These are phyloP conservation scores for Ustilago lituana DNA, from an alignment of 1,284 basidiomycete genomes.

Conservation along the genomic window DNA sequence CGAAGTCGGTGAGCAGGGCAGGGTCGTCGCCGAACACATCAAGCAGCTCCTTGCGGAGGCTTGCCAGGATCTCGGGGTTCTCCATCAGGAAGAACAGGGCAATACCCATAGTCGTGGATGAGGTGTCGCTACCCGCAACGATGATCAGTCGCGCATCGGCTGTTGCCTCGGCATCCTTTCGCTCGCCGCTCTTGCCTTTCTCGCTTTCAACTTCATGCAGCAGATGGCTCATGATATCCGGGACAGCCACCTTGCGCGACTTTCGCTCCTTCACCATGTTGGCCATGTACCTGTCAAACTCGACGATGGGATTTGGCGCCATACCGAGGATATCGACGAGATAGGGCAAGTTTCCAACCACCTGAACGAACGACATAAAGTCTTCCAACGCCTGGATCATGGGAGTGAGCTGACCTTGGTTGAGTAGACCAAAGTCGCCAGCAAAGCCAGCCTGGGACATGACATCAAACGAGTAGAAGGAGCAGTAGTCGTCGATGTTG, in stretches of 20 bases:
- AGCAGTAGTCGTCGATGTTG: constrained; percentile 37
- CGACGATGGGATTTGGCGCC: constrained; percentile 38
- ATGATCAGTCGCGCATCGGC: constrained; percentile 42
- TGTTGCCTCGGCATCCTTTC: constrained; percentile 12
- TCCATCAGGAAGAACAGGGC: constrained; percentile 33
- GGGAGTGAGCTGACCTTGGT: constrained; percentile 26
- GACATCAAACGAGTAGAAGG: constrained; percentile 43
- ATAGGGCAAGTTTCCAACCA: constrained; percentile 43
- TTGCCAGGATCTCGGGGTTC: constrained; percentile 10
- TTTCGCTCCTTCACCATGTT: constrained; percentile 29
- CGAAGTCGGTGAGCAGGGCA: constrained; percentile 22
- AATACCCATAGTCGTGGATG: constrained; percentile 34
- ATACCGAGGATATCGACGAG: constrained; percentile 24
- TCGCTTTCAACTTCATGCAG: constrained; percentile 11
- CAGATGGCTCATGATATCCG: constrained; percentile 37
- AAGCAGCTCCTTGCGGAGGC: constrained; percentile 27
- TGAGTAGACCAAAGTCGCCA: constrained; percentile 35
- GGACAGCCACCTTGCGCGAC: constrained; percentile 11
- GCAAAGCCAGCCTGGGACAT: constrained; percentile 39
- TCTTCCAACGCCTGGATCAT: constrained; percentile 33
- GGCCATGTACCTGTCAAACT: constrained; percentile 39
- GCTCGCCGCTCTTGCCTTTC: constrained; percentile 3
- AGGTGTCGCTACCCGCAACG: constrained; percentile 47
- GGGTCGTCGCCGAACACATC: constrained; percentile 24
- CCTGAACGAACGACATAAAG: constrained; percentile 27